A percentile compares a stretch with the other conserved stretches of the same genome.
Evolutionary conservation across 148 eudicot genomes (phyloP).

Genomic region (Rhododendron griersonianum): DNA sequence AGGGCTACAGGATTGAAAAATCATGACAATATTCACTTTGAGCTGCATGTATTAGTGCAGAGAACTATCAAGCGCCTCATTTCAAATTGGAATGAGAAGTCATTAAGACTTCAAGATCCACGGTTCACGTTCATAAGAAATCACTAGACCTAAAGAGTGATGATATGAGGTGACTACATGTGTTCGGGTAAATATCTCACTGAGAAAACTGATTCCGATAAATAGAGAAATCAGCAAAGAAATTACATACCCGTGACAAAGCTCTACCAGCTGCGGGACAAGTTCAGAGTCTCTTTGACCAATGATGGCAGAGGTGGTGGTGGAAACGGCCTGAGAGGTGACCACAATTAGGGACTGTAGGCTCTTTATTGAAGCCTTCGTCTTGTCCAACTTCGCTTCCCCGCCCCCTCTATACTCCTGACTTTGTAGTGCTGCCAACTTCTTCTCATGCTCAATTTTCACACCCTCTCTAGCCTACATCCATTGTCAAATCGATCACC

Average conservation of each 20-base stretch:
- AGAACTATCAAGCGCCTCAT: neutral
- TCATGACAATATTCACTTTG: neutral
- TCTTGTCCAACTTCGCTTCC: slow-evolving; percentile 82
- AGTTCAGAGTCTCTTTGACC: slow-evolving; percentile 82
- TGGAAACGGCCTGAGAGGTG: slow-evolving; percentile 85
- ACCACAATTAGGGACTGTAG: slow-evolving; percentile 83
- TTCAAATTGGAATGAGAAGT: neutral
- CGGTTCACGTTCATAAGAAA: neutral
- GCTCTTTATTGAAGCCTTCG: slow-evolving; percentile 73
- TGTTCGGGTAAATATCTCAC: neutral
- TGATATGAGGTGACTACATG: neutral
- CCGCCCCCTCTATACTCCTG: slow-evolving; percentile 84
- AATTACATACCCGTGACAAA: slow-evolving; percentile 82
- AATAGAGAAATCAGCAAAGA: neutral
- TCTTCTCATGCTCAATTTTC: slow-evolving; percentile 84
- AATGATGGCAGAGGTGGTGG: slow-evolving; percentile 75
- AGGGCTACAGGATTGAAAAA: neutral
- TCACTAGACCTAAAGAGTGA: neutral
- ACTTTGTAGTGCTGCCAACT: slow-evolving; percentile 74
- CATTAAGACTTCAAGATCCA: neutral
- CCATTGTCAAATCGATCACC: slow-evolving; percentile 8
- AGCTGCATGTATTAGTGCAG: neutral
- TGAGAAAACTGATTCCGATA: neutral
- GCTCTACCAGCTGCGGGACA: slow-evolving; percentile 85
- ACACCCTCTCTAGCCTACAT: slow-evolving; percentile 89